These are phyloP conservation scores for Alloteropsis semialata DNA, from an alignment of 176 grass and related monocot genomes.

Conservation along the genomic window DNA sequence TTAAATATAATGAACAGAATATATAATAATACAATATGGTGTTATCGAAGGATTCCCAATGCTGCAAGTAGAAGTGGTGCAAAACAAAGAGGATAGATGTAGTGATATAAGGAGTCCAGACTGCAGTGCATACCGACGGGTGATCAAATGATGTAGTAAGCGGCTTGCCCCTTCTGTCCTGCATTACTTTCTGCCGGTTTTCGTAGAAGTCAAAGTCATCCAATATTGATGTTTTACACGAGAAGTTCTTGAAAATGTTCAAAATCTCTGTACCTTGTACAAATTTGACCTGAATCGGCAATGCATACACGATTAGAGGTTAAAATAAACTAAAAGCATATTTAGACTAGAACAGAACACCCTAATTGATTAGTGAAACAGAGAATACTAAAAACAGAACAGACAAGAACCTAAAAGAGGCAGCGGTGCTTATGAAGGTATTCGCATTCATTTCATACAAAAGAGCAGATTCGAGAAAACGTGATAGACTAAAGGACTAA, in stretches of 20 bases:
- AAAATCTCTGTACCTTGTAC: slow-evolving; percentile 78
- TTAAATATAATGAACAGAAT: slow-evolving; percentile 10
- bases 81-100: not conserved
- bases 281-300: slow-evolving; percentile 61
- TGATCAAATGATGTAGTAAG: slow-evolving; percentile 33
- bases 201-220: slow-evolving; percentile 92
- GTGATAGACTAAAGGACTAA: not conserved
- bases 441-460: slow-evolving; percentile 9
- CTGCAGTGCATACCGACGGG: slow-evolving; percentile 32
- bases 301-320: slow-evolving; percentile 5
- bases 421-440: not conserved
- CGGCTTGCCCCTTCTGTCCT: slow-evolving; percentile 70
- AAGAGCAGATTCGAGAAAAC: slow-evolving; percentile 16
- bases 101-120: not conserved
- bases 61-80: not conserved
- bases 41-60: not conserved
- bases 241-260: slow-evolving; percentile 81
- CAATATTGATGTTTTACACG: slow-evolving; percentile 84
- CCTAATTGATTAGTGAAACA: not conserved
- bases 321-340: slow-evolving; percentile 21
- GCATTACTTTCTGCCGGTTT: slow-evolving; percentile 84
- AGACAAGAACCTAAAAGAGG: slow-evolving; percentile 6
- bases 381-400: not conserved
- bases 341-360: not conserved
- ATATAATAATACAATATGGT: not conserved